These are phyloP conservation scores for Knoxia roxburghii DNA, from an alignment of 257 asterid species.

Conservation along the genomic window DNA sequence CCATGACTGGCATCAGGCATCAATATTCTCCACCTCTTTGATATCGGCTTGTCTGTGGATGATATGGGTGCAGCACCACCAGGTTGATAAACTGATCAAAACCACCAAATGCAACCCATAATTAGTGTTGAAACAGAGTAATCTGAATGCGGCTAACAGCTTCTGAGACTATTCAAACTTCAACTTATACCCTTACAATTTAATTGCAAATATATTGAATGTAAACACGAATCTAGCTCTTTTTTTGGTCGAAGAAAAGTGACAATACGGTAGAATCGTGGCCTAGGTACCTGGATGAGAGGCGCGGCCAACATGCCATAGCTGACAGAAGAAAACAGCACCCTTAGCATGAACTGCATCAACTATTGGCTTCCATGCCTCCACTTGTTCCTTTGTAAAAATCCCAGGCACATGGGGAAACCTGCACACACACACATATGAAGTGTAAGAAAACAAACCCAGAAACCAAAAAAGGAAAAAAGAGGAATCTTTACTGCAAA, in stretches of 20 bases:
- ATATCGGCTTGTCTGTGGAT: slow-evolving; percentile 78
- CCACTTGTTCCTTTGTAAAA: slow-evolving; percentile 69
- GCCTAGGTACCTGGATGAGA: slow-evolving; percentile 61
- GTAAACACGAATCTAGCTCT: too few relatives aligned
- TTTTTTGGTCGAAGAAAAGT: too few relatives aligned
- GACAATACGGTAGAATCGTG: not conserved
- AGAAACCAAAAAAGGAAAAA: too few relatives aligned
- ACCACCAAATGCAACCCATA: not conserved
- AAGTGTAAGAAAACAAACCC: not conserved
- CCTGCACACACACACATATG: slow-evolving; percentile 32
- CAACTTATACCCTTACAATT: too few relatives aligned
- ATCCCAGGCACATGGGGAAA: slow-evolving; percentile 97
- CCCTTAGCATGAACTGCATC: slow-evolving; percentile 78
- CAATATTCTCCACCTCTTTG: slow-evolving; percentile 90
- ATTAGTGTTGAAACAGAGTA: not conserved
- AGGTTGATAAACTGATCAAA: slow-evolving; percentile 67
- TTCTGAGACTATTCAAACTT: not conserved
- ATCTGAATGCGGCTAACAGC: not conserved
- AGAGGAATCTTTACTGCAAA: not conserved
- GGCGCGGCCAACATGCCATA: slow-evolving; percentile 98
- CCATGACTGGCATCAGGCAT: slow-evolving; percentile 70
- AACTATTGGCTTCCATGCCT: slow-evolving; percentile 80
- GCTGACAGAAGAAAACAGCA: slow-evolving; percentile 77
- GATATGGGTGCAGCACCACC: slow-evolving; percentile 65
- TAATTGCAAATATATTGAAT: too few relatives aligned